Evolutionary conservation across 768 basidiomycete genomes (phyloP).

Genomic region (Leccinum olivaceopallidum): DNA sequence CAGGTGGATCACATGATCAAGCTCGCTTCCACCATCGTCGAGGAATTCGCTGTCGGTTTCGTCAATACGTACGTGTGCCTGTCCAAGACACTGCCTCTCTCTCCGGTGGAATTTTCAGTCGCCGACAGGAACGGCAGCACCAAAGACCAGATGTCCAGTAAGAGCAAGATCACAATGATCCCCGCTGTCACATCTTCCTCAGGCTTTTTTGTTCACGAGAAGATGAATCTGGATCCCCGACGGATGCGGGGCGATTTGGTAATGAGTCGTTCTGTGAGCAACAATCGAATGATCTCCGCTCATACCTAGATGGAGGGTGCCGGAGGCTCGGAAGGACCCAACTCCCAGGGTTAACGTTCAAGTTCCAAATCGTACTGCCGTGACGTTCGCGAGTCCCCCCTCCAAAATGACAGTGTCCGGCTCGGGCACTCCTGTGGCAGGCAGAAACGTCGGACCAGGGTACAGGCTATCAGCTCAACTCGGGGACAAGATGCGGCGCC

Average conservation of each 20-base stretch:
- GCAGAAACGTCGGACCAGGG: not conserved
- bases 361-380: not conserved
- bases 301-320: not conserved
- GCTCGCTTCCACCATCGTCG: not conserved
- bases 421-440: not conserved
- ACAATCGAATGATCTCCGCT: not conserved
- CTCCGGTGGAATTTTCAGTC: constrained; percentile 7
- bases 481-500: not conserved
- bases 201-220: not conserved
- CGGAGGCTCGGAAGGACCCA: not conserved
- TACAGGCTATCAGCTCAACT: not conserved
- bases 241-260: not conserved
- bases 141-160: not conserved
- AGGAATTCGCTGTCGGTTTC: not conserved
- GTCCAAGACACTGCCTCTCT: not conserved
- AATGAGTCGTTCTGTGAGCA: not conserved
- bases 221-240: not conserved
- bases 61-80: not conserved
- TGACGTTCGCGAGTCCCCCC: not conserved
- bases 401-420: not conserved
- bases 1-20: not conserved
- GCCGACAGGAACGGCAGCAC: constrained; percentile 9
- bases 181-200: not conserved
- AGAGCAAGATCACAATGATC: not conserved
- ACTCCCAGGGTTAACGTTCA: not conserved